Base-by-base conservation (phyloP, 768 basidiomycete genomes). In the Tricholoma flavovirens region DNA sequence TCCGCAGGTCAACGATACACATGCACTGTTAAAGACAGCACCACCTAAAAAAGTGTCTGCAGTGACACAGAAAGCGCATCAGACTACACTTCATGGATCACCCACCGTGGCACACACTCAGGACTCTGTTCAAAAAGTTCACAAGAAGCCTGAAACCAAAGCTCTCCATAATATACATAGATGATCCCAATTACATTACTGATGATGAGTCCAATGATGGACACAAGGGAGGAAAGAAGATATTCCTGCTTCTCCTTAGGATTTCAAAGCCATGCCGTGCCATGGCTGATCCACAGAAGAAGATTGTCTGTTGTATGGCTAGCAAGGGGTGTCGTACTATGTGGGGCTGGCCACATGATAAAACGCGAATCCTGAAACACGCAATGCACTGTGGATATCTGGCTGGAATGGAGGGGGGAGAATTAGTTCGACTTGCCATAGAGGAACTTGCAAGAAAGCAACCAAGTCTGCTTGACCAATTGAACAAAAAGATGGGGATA, bases 371-470 rank as follows among this genome's bases (percentile, higher is more conserved):
- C 45, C 14, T 48, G 45, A 48, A 48, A 48, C 45, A 48, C n/a
- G 45, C 22, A 26, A 48, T 48, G 45, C 45, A 48, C 45, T 48
- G 45, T 29, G 26, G 45, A 29, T 48, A 48, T 48, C 45, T 48
- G 15, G 45, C 45, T 14, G 15, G 15, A n/a, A 51, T 38, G 50
- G 36, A 51, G 50, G 30, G 36, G 29, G 49, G 49, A 17, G 50
- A 33, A 5, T 51, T 51, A 8, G 32, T 51, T 51, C 32, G 22
- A 51, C 21, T 24, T 33, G 36, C 50, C 3, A 51, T 51, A 33
- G 50, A 51, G 50, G 36, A 48, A 48, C 45, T 38, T 51, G 50
- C 50, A 51, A 51, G 32, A 4, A 51, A 30, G 21, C 29, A 50
- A 36, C 29, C 30, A 1, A 45, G 43, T 32, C 49, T 30, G 29